Base-by-base conservation (phyloP, 1,284 basidiomycete genomes). In the Sanghuangporus weigelae region DNA sequence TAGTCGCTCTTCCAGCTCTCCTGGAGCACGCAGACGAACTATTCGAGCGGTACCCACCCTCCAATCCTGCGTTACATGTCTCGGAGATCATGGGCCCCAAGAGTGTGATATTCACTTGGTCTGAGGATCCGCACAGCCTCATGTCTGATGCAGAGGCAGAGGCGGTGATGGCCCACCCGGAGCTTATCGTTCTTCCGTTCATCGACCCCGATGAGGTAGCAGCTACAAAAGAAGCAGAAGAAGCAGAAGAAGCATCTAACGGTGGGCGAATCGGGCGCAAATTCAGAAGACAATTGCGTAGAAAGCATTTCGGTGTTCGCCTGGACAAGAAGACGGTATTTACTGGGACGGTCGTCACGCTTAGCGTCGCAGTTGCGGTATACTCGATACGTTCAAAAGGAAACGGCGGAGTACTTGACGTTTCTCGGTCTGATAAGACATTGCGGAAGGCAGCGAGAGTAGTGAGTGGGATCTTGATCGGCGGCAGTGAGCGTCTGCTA, bases 1-100 rank as follows among this genome's bases (percentile, higher is more conserved):
- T 31, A 10, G 16, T 66, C 11, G 23, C 62, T 14, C 72, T 84
- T 36, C 70, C 76, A 19, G 60, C 69, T 31, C 76, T 84, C 40
- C 75, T 85, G 21, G 67, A 69, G 19, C 75, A 73, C 35, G 77
- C 84, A 2, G 80, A 83, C 68, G 73, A 71, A 21, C 78, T 84
- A 19, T 75, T 77, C 48, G 63, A 68, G 11, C 67, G 65, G 23
- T 83, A 77, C 70, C 82, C 84, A 16, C 81, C 83, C 2, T 70
- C 75, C 2, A 74, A 80, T 51, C 77, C 81, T 44, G 70, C 68
- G 0, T 75, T 91, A 19, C 73, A 68, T 8, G 74, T 91, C n/a
- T 75, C 79, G 2, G 75, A 78, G 26, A 87, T 89, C 57, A 84
- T 92, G 79, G 91, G 90, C 14, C 87, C 87, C 0, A 83, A 89